Evolutionary conservation across 2,329 filamentous ascomycete genomes (phyloP).

Genomic region (Teratosphaeria gauchensis): DNA sequence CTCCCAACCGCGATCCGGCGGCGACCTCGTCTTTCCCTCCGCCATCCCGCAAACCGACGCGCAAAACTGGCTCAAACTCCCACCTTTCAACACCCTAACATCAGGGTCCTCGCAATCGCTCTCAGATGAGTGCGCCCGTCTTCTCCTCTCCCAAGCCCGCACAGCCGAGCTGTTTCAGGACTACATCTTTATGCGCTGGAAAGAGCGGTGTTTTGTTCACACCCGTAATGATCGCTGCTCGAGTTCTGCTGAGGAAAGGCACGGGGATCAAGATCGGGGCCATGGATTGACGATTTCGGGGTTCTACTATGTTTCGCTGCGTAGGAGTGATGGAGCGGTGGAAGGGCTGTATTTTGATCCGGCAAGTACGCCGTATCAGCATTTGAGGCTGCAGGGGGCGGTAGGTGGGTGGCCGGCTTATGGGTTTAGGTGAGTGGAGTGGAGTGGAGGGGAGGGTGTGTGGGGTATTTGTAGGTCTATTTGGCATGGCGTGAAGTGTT

Average conservation of each 20-base stretch:
- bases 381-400: constrained; percentile 35
- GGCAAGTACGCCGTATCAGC: constrained; percentile 45
- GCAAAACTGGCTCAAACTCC: constrained; percentile 40
- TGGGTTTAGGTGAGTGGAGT: constrained; percentile 26
- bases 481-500: neutral
- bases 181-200: constrained; percentile 50
- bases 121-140: constrained; percentile 19
- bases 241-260: constrained; percentile 10
- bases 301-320: constrained; percentile 45
- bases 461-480: neutral
- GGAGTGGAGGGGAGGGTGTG: neutral
- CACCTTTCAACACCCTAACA: constrained; percentile 28
- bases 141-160: constrained; percentile 32
- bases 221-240: constrained; percentile 10
- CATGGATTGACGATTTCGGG: constrained; percentile 44
- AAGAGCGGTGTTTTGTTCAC: constrained; percentile 41
- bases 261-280: constrained; percentile 24
- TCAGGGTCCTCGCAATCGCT: neutral
- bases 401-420: constrained; percentile 29
- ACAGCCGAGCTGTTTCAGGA: constrained; percentile 32
- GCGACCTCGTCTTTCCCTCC: constrained; percentile 32
- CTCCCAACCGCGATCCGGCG: neutral
- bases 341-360: constrained; percentile 48
- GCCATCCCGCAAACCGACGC: constrained; percentile 35
- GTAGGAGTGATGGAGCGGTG: constrained; percentile 36